A percentile compares a stretch with the other conserved stretches of the same genome.
These are phyloP conservation scores for Torulaspora pretoriensis DNA, from an alignment of 1,139 yeast genomes.

Conservation along the genomic window DNA sequence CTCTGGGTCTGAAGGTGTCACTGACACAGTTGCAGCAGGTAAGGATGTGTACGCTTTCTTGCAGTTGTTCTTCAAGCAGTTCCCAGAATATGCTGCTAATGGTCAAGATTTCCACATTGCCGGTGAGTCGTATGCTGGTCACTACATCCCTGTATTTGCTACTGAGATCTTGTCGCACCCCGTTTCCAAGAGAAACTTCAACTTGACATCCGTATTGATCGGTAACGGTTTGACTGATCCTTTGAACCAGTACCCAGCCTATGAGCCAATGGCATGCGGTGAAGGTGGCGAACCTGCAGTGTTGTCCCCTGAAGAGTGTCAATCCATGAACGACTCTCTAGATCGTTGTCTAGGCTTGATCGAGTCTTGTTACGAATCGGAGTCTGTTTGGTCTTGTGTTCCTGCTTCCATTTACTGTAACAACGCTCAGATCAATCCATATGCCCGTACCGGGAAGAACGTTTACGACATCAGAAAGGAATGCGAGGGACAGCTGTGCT, in stretches of 20 bases:
- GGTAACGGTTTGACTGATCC: slow-evolving; percentile 98
- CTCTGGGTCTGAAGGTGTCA: slow-evolving; percentile 52
- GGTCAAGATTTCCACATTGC: slow-evolving; percentile 82
- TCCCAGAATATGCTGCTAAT: slow-evolving; percentile 67
- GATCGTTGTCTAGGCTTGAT: slow-evolving; percentile 82
- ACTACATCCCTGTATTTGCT: slow-evolving; percentile 92
- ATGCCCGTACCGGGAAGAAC: slow-evolving; percentile 83
- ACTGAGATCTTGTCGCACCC: slow-evolving; percentile 72
- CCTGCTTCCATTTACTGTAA: slow-evolving; percentile 92
- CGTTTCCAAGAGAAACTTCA: slow-evolving; percentile 68
- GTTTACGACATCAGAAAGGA: slow-evolving; percentile 87
- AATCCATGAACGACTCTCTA: slow-evolving; percentile 62
- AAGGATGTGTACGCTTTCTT: slow-evolving; percentile 89
- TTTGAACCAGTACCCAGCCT: slow-evolving; percentile 78
- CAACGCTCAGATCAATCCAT: slow-evolving; percentile 81
- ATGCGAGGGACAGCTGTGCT: slow-evolving; percentile 80
- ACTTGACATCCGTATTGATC: slow-evolving; percentile 81
- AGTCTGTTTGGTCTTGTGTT: slow-evolving; percentile 84
- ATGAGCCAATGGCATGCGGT: slow-evolving; percentile 98
- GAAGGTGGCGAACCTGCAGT: slow-evolving; percentile 85
- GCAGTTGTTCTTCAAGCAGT: slow-evolving; percentile 83
- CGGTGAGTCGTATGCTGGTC: slow-evolving; percentile 99
- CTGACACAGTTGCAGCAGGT: slow-evolving; percentile 84
- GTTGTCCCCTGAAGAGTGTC: slow-evolving; percentile 66
- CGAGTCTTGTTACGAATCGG: slow-evolving; percentile 71